Evolutionary conservation across 768 basidiomycete species (phyloP), one percentile per base, ranked within the genome.

Genomic region (Collybia sp.): DNA sequence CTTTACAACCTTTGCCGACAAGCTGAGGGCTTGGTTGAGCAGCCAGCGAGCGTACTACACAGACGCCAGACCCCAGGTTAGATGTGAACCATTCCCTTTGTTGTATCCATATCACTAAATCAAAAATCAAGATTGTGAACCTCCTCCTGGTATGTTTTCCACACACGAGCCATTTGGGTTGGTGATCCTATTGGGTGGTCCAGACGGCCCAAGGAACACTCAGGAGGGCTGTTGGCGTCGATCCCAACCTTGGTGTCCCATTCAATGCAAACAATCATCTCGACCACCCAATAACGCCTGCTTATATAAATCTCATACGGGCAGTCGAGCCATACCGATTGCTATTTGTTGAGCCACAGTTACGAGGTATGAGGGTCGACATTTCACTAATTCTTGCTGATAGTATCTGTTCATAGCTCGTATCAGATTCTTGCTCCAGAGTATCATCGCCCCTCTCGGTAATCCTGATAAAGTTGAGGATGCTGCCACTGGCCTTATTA

Each of bases 1-100:
- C 1, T 74, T 62, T 44, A 40, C 37, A 13, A 40, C 40, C 0
- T 59, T 59, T 42, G 57, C 70, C 5, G 54, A 54, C 13, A 79
- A 71, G 54, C 58, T 81, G 15, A 58, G 65, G 1, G 5, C n/a
- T 2, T 82, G 77, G 77, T 54, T 79, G 35, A 40, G 55, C 18
- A 70, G 71, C 42, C 64, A 68, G 35, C 72, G 70, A 51, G 80
- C 79, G 1, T 82, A 82, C 53, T 82, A 82, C 54, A 40, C 57
- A 1, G 63, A 50, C 30, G 80, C 77, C 36, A 70, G 76, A 31
- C 70, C 67, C 38, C 70, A 75, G 62, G 80, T 79, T 47, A 49
- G 64, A 54, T 6, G 40, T 4, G 6, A 6, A 35, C 18, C n/a
- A n/a, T 5, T 4, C 6, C 13, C 40, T 3, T 33, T 47, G n/a